Conservation (phyloP, 208 protist genomes). For the Crithidia expoeki region DNA sequence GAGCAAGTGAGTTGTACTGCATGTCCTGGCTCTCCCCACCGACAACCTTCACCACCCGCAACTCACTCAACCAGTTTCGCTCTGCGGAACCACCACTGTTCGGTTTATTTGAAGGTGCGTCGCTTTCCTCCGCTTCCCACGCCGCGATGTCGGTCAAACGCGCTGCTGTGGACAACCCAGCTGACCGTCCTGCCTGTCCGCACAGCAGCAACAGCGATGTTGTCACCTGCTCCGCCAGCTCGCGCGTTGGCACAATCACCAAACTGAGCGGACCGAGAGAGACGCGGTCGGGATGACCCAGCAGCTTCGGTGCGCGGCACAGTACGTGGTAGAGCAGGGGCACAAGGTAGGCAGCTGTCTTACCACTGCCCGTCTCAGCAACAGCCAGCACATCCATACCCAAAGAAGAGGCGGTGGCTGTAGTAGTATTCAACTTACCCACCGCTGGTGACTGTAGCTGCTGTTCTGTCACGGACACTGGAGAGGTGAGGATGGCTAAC, state of each 20-base stretch:
- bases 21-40: constrained; percentile 66
- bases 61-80: constrained; percentile 55
- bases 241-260: constrained; percentile 92
- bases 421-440: not conserved
- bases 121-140: constrained; percentile 21
- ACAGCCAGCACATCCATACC: constrained; percentile 86
- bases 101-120: no score
- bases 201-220: constrained; percentile 28
- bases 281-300: constrained; percentile 61
- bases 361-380: constrained; percentile 94
- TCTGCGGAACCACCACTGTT: not conserved
- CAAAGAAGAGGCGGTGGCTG: constrained; percentile 2
- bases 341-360: constrained; percentile 93
- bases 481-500: constrained; percentile 32
- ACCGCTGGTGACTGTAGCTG: not conserved
- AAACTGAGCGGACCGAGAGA: constrained; percentile 82
- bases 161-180: not conserved
- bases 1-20: constrained; percentile 56
- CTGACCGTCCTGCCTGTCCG: constrained; percentile 9
- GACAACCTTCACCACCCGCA: constrained; percentile 78
- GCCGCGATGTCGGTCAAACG: not conserved
- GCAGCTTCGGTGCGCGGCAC: constrained; percentile 46
- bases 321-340: constrained; percentile 83
- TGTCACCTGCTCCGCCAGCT: constrained; percentile 93
- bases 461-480: not conserved